Evolutionary conservation across 2,329 filamentous ascomycete species (phyloP), one percentile per base, ranked within the genome.

Genomic region (Fusarium nurragi): DNA sequence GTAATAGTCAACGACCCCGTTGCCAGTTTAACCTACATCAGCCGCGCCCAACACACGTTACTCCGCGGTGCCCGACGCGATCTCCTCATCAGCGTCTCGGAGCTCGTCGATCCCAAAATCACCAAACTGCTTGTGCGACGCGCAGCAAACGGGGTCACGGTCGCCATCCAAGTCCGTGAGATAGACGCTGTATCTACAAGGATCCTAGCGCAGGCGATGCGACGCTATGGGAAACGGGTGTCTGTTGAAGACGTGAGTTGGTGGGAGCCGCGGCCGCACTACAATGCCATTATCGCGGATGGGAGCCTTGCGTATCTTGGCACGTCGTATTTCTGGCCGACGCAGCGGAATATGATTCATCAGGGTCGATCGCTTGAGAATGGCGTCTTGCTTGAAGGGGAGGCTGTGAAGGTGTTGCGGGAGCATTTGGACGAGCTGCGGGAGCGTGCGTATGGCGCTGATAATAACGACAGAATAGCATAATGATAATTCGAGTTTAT

Each of bases 331-430:
- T 57, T 57, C 18, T 57, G 51, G 51, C 28, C 54, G 4, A 56
- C 51, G 4, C 54, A 57, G 7, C 23, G 39, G 9, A 57, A 56
- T 8, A 56, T 56, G 54, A 56, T 57, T 5, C 51, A 57, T 10
- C 51, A 48, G 6, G 54, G 51, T 1, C 43, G 54, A 10, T 57
- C 54, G 2, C 51, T 57, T 8, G 54, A 57, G 23, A 56, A 57
- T 57, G 51, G 51, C 6, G 51, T 56, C 1, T 13, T 57, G 23
- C 23, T 56, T 11, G 40, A 57, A 4, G 54, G 51, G 5, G 34
- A 56, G 1, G 36, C 51, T 19, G 51, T 30, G 3, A 28, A 18
- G 2, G 11, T 18, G 32, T 40, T 57, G 11, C 22, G 36, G 7
- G n/a, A n/a, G 13, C 22, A 57, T 3, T 8, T 57, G 11, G 22